Evolutionary conservation across 176 grass and related monocot species (phyloP), one percentile per base, ranked within the genome.

Genomic region (Alopecurus myosuroides): DNA sequence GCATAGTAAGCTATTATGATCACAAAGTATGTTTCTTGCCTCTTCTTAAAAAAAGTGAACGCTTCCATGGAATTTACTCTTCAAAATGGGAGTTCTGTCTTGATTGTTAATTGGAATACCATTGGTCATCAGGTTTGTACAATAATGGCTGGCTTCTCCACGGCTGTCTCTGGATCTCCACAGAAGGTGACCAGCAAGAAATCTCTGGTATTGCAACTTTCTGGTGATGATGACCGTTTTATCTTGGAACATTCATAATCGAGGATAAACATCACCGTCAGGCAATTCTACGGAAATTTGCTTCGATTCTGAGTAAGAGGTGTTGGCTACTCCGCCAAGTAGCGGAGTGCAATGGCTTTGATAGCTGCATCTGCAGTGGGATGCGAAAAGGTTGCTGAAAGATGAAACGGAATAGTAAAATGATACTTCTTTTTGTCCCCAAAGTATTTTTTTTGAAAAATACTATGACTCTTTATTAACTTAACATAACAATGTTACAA

Each of bases 1-100:
- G 89, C 49, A 98, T 95, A 51, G 93, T 98, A 15, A 98, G 95
- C 63, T 98, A 95, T 77, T 98, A 93, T 85, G 91, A 93, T 84
- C n/a, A n/a, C 93, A 91, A 86, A 92, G 96, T 95, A 95, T 81
- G 85, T 91, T 49, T 14, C 26, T 50, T 66, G 11, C 42, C 51
- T 66, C 23, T 52, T 87, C 20, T 50, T 19, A 31, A 3, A 67
- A 60, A 93, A 57, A 85, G 96, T 67, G 96, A 95, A 82, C 33
- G 89, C 69, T 98, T 95, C 79, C 96, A 98, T 75, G 96, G 96
- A 95, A 90, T 87, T 63, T 80, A 50, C 25, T 88, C 41, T 46
- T 1, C 50, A 26, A 11, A 79, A 70, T 41, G 13, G 22, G 77
- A n/a, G 20, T 55, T 37, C 2, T 77, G 9, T 5, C 25, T 62